phyloP scores from a whole-genome alignment of 257 asterid species.

The Jacaranda mimosifolia region DNA sequence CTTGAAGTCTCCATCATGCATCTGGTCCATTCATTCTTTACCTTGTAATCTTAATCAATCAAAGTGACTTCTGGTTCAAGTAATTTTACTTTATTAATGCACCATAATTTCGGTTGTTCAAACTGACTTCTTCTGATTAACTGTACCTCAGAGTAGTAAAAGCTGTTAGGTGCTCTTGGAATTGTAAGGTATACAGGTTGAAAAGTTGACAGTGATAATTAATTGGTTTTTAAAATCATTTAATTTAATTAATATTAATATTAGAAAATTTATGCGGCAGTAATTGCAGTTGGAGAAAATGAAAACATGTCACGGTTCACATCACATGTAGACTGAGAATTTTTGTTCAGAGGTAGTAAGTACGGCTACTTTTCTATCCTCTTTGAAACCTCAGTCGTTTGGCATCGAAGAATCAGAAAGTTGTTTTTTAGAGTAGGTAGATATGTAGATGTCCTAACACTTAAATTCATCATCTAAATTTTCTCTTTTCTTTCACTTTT shows the following conservation, averaged over 20 bases:
- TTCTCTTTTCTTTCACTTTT: neutral
- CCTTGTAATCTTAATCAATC: neutral
- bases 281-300: neutral
- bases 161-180: slow-evolving; percentile 25
- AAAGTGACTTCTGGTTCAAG: slow-evolving; percentile 23
- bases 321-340: neutral
- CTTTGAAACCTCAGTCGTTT: neutral
- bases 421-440: slow-evolving; percentile 29
- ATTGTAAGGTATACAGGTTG: neutral
- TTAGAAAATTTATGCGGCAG: neutral
- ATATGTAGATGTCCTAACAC: slow-evolving; percentile 32
- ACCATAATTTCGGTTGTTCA: neutral
- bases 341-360: no score
- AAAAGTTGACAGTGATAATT: neutral
- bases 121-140: neutral
- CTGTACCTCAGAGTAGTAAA: neutral
- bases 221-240: slow-evolving; percentile 1
- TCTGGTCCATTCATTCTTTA: slow-evolving; percentile 34
- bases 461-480: neutral
- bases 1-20: slow-evolving; percentile 20
- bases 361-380: neutral
- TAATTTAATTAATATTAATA: neutral
- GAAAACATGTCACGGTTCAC: neutral
- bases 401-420: slow-evolving; percentile 8
- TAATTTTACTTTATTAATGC: neutral